Percentiles rank a stretch among this genome's conserved stretches.
Evolutionary conservation across 192 early-diverging fungal genomes (phyloP).

Genomic region (Coemansia sp.): DNA sequence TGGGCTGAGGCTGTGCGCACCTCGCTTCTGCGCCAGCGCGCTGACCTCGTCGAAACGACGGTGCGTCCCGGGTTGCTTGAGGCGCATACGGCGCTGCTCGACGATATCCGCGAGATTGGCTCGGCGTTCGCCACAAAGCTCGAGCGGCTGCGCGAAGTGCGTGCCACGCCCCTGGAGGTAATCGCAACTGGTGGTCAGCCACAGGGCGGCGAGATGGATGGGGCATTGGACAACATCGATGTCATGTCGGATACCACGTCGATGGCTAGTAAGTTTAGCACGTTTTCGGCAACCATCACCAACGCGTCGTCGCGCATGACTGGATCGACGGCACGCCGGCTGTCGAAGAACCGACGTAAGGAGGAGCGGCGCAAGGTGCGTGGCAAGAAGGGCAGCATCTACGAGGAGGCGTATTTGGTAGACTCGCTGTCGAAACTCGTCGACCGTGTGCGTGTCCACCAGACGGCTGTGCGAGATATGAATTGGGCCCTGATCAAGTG

Average conservation of each 20-base stretch:
- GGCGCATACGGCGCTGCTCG: conserved; percentile 32
- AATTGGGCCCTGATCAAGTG: conserved; percentile 57
- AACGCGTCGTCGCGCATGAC: conserved; percentile 68
- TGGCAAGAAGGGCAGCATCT: conserved; percentile 88
- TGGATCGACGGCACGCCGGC: conserved; percentile 50
- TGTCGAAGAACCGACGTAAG: conserved; percentile 66
- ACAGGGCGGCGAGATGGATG: background rate
- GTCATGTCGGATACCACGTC: conserved; percentile 95
- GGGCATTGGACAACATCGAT: conserved; percentile 79
- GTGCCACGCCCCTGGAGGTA: conserved; percentile 28
- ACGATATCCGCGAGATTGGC: conserved; percentile 48
- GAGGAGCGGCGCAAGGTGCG: conserved; percentile 75
- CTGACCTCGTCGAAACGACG: conserved; percentile 77
- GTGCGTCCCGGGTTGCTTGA: conserved; percentile 68
- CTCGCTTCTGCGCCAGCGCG: conserved; percentile 60
- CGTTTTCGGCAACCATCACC: conserved; percentile 70
- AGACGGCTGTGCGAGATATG: conserved; percentile 61
- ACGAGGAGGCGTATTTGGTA: conserved; percentile 90
- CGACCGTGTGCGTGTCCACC: conserved; percentile 33
- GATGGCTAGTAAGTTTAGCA: conserved; percentile 87
- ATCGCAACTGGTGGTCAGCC: conserved; percentile 52
- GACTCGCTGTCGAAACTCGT: conserved; percentile 57
- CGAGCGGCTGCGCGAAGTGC: conserved; percentile 35
- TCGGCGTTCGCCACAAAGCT: conserved; percentile 21
- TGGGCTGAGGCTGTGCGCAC: conserved; percentile 82